phyloP scores from a whole-genome alignment of 140 eudicot species.

The Flaveria floridana region DNA sequence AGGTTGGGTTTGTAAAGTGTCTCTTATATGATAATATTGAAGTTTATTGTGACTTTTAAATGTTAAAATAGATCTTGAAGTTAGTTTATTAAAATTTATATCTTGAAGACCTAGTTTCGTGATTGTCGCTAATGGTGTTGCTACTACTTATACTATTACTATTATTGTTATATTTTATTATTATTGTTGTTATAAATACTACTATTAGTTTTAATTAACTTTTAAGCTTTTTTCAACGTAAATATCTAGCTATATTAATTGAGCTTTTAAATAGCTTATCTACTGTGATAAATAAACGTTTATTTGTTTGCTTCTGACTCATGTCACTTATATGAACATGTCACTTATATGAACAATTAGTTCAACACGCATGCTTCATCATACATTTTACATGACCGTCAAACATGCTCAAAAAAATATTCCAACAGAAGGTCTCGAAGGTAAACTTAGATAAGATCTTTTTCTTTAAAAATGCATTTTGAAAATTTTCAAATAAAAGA shows the following conservation, averaged over 20 bases:
- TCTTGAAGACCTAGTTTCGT: not conserved
- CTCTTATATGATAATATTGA: not conserved
- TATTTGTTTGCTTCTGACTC: too few relatives aligned
- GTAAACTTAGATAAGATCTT: too few relatives aligned
- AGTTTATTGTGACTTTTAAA: not conserved
- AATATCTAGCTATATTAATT: too few relatives aligned
- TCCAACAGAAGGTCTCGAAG: too few relatives aligned
- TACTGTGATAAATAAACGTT: too few relatives aligned
- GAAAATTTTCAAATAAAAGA: not conserved
- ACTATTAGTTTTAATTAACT: too few relatives aligned
- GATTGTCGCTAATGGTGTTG: too few relatives aligned
- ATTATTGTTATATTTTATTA: too few relatives aligned
- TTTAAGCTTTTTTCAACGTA: too few relatives aligned
- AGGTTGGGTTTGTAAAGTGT: constrained; percentile 18
- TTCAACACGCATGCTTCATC: constrained; percentile 10
- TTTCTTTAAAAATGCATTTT: not conserved
- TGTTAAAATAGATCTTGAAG: not conserved
- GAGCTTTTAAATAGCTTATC: too few relatives aligned
- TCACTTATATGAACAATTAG: constrained; percentile 6
- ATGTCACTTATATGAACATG: not conserved
- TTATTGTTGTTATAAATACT: too few relatives aligned
- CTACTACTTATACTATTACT: too few relatives aligned
- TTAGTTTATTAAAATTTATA: not conserved
- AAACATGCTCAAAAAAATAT: not conserved
- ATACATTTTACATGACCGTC: constrained; percentile 18